Evolutionary conservation across 1,284 basidiomycete species (phyloP), one percentile per base, ranked within the genome.

Genomic region (Mycosarcoma maydis): DNA sequence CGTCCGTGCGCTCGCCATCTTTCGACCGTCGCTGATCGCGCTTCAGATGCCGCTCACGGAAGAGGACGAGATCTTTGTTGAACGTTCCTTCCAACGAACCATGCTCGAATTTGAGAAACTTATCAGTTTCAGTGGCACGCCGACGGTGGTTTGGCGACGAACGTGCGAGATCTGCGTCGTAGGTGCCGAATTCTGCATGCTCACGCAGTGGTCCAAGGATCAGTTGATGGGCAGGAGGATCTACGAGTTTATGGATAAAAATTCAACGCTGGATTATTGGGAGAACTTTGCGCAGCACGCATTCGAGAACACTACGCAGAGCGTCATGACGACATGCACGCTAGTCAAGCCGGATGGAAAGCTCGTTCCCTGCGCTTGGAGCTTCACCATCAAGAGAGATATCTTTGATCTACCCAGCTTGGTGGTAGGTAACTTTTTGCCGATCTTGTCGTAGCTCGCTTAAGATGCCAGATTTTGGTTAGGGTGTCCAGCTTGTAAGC

Each of bases 151-250:
- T 2, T 98, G 95, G 95, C 89, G 95, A 27, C 86, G 95, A 44
- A 98, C 96, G 16, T 95, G 95, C 78, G 96, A 98, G 84, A 93
- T 98, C 33, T 94, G 92, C 78, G 88, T 96, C 38, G 95, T 95
- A 39, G 94, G 94, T 0, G 90, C 93, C 2, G 94, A 98, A 83
- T 98, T 98, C 80, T 93, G 90, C 82, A 90, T 93, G 86, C 85
- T 98, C 60, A 94, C 93, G 1, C 76, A 80, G 38, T 80, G 80
- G 78, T 56, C 61, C 26, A 62, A 73, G 19, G 78, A 81, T 7
- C 60, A 77, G 47, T 49, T 81, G 40, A 48, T 80, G 46, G 80
- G 80, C 20, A 61, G 74, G 29, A 71, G 74, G 50, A 80, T 81
- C 27, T 81, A 80, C 43, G 74, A 81, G 54, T 77, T 81, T 48